Conservation (phyloP, 1,284 basidiomycete species). For the Trametes versicolor region DNA sequence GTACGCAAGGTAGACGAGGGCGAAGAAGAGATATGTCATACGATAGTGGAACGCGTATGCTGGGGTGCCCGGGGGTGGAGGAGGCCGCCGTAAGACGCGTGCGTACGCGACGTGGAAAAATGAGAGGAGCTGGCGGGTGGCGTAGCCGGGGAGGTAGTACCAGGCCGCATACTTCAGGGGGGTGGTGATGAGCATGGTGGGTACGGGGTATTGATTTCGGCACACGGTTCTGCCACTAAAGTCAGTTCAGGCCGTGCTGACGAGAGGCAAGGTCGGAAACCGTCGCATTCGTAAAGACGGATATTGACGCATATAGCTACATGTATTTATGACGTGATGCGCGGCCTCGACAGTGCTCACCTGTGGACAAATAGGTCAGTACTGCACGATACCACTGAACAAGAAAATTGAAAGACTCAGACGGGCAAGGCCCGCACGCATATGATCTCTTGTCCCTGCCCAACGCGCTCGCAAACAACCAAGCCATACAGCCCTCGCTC, state of each 20-base stretch:
- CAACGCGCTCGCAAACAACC: conserved; percentile 22
- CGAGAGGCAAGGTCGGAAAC: neutral
- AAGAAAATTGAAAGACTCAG: conserved; percentile 36
- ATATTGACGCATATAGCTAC: conserved; percentile 5
- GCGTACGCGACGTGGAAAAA: conserved; percentile 50
- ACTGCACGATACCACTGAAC: neutral
- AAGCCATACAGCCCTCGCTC: conserved; percentile 38
- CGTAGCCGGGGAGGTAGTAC: conserved; percentile 56
- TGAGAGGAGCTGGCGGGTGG: conserved; percentile 50
- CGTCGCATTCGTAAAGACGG: neutral
- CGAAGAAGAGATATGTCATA: conserved; percentile 69
- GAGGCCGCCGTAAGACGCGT: conserved; percentile 42
- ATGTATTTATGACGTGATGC: neutral
- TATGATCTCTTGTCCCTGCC: conserved; percentile 50
- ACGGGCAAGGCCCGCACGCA: conserved; percentile 39
- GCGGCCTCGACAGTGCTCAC: conserved; percentile 12
- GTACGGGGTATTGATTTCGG: conserved; percentile 1
- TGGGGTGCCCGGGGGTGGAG: conserved; percentile 55
- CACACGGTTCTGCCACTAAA: conserved; percentile 8
- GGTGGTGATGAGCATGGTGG: conserved; percentile 42
- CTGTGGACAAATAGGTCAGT: conserved; percentile 9
- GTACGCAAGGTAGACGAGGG: conserved; percentile 76
- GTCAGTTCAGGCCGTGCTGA: conserved; percentile 7
- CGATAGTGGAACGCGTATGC: conserved; percentile 66
- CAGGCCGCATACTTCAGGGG: conserved; percentile 52